These are phyloP conservation scores for Boletus vermiculosoides DNA, from an alignment of 768 basidiomycete species.

Conservation along the genomic window DNA sequence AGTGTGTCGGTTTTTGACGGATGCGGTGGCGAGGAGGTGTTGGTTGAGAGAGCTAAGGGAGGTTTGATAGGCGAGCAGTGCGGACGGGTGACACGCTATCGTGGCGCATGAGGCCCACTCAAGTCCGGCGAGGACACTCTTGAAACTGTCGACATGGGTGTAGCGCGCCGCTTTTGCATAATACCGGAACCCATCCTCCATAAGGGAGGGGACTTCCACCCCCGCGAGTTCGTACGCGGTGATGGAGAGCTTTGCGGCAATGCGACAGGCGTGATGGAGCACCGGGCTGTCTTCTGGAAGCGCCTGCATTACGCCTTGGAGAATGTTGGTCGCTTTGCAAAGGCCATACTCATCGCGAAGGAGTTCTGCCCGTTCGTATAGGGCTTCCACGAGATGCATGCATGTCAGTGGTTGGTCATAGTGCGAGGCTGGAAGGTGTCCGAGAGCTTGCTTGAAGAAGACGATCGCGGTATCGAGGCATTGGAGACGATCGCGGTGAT, in stretches of 20 bases:
- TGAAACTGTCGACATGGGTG: not conserved
- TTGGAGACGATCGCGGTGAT: conserved; percentile 2
- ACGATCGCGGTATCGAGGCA: conserved; percentile 9
- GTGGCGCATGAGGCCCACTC: conserved; percentile 17
- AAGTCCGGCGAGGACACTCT: conserved; percentile 11
- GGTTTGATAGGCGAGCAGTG: conserved; percentile 23
- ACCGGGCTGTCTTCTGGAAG: conserved; percentile 10
- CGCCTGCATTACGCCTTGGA: not conserved
- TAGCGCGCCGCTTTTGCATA: conserved; percentile 15
- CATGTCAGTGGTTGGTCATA: not conserved
- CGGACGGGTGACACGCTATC: conserved; percentile 13
- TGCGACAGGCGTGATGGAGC: not conserved
- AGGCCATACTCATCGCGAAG: not conserved
- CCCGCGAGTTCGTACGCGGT: not conserved
- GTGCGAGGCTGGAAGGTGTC: conserved; percentile 13
- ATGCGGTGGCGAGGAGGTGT: conserved; percentile 18
- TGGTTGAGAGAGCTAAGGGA: conserved; percentile 18
- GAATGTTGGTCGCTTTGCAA: not conserved
- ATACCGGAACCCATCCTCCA: conserved; percentile 17
- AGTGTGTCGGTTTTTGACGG: conserved; percentile 17
- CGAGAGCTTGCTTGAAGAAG: conserved; percentile 5
- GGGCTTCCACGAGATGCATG: conserved; percentile 2
- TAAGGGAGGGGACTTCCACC: not conserved
- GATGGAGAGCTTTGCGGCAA: not conserved
- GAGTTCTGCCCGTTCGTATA: not conserved